Conservation (phyloP, 257 asterid species). For the Scutellaria barbata region DNA sequence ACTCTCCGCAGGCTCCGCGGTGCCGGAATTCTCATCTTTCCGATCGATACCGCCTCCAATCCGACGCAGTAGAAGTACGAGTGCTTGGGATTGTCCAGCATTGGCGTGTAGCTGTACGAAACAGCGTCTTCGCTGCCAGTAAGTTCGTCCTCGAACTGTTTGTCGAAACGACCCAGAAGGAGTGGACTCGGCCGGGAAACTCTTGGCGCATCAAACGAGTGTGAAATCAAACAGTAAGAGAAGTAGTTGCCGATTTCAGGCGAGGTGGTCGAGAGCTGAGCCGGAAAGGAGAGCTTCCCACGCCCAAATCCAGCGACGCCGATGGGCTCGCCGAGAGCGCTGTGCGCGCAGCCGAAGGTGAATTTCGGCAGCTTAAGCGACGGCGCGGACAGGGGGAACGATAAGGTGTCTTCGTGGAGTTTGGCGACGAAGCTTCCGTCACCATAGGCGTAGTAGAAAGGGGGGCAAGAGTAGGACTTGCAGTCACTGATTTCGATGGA, state of each 20-base stretch:
- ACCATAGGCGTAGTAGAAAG: conserved; percentile 91
- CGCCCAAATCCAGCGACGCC: conserved; percentile 98
- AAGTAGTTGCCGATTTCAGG: conserved; percentile 84
- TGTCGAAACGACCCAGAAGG: conserved; percentile 67
- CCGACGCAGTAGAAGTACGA: conserved; percentile 76
- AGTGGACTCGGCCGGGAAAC: conserved; percentile 72
- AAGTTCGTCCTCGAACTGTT: background rate
- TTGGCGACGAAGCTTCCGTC: conserved; percentile 83
- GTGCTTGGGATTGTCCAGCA: conserved; percentile 80
- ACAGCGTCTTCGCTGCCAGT: conserved; percentile 17
- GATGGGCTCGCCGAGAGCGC: conserved; percentile 84
- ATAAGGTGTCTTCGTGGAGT: conserved; percentile 58
- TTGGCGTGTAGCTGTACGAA: conserved; percentile 63
- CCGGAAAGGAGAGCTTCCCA: conserved; percentile 77
- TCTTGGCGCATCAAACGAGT: conserved; percentile 52
- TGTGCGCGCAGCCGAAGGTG: conserved; percentile 87
- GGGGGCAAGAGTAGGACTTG: conserved; percentile 58
- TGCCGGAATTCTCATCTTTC: conserved; percentile 50
- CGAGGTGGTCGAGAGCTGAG: conserved; percentile 63
- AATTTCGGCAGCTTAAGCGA: conserved; percentile 50
- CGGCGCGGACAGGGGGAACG: conserved; percentile 58
- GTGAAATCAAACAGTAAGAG: conserved; percentile 82
- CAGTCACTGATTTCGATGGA: conserved; percentile 72
- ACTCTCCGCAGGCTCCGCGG: conserved; percentile 61
- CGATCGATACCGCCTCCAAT: conserved; percentile 67